Evolutionary conservation across 495 filamentous ascomycete genomes (phyloP).

Genomic region (Pseudevernia furfuracea): DNA sequence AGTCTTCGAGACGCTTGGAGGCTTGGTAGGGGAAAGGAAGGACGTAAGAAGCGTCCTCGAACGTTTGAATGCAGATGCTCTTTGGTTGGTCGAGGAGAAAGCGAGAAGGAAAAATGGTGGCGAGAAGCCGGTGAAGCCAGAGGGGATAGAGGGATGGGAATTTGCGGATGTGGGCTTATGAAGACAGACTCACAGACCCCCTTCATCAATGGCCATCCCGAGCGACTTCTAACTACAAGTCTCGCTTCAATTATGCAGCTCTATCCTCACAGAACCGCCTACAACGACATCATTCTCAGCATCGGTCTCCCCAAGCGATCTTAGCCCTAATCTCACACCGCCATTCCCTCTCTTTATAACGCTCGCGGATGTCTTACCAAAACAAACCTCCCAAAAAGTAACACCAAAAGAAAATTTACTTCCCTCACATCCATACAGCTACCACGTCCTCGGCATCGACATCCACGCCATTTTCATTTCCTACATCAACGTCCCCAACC

Average conservation of each 20-base stretch:
- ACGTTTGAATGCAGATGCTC: conserved; percentile 57
- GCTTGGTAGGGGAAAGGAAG: conserved; percentile 38
- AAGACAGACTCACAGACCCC: background rate
- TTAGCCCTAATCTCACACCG: background rate
- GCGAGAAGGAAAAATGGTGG: conserved; percentile 35
- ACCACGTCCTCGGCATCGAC: background rate
- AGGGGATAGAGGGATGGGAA: conserved; percentile 34
- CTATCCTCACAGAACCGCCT: background rate
- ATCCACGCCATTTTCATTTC: background rate
- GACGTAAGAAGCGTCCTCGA: conserved; percentile 50
- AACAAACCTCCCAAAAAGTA: too few relatives aligned
- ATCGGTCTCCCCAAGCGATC: background rate
- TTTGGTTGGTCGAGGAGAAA: conserved; percentile 53
- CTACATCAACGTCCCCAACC: background rate
- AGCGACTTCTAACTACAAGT: too few relatives aligned
- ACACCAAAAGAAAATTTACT: too few relatives aligned
- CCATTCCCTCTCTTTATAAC: too few relatives aligned
- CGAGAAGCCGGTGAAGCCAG: conserved; percentile 30
- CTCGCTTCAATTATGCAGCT: too few relatives aligned
- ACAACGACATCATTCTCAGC: background rate
- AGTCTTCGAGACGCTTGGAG: conserved; percentile 51
- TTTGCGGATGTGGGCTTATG: conserved; percentile 31
- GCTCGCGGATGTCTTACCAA: too few relatives aligned
- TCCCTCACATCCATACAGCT: background rate
- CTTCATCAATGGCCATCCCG: background rate